A percentile compares a stretch with the other conserved stretches of the same genome.
phyloP scores from a whole-genome alignment of 2,329 filamentous ascomycete species.

The Trichophyton rubrum region DNA sequence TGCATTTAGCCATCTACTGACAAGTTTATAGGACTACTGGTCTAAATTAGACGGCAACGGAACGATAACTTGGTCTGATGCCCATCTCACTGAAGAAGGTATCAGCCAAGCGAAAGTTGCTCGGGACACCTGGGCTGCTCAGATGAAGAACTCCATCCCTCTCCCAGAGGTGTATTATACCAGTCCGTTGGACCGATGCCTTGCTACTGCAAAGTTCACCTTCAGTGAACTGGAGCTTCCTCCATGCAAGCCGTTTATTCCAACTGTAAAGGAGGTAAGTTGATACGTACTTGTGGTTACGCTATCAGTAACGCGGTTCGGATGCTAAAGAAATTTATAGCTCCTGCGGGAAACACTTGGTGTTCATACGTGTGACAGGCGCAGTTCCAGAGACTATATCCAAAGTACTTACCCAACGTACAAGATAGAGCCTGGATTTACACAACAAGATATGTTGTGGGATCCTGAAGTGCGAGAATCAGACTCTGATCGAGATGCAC shows the following conservation, averaged over 20 bases:
- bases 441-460: slow-evolving; percentile 45
- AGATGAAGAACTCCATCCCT: slow-evolving; percentile 39
- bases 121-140: slow-evolving; percentile 37
- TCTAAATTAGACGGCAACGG: slow-evolving; percentile 45
- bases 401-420: slow-evolving; percentile 38
- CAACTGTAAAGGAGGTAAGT: slow-evolving; percentile 43
- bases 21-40: slow-evolving; percentile 40
- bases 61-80: slow-evolving; percentile 45
- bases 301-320: background rate
- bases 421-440: slow-evolving; percentile 41
- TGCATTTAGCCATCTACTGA: background rate
- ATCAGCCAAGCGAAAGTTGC: slow-evolving; percentile 38
- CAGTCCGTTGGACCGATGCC: slow-evolving; percentile 46
- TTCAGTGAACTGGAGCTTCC: slow-evolving; percentile 40
- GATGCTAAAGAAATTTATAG: slow-evolving; percentile 14
- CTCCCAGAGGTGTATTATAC: slow-evolving; percentile 45
- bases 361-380: slow-evolving; percentile 49
- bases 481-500: slow-evolving; percentile 34
- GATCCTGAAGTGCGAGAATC: slow-evolving; percentile 38
- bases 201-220: slow-evolving; percentile 44
- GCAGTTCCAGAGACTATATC: slow-evolving; percentile 40
- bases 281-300: background rate
- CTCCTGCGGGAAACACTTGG: slow-evolving; percentile 47
- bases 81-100: slow-evolving; percentile 43
- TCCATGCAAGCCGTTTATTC: slow-evolving; percentile 36